phyloP scores from a whole-genome alignment of 495 filamentous ascomycete species.

The Penicillium fimorum region DNA sequence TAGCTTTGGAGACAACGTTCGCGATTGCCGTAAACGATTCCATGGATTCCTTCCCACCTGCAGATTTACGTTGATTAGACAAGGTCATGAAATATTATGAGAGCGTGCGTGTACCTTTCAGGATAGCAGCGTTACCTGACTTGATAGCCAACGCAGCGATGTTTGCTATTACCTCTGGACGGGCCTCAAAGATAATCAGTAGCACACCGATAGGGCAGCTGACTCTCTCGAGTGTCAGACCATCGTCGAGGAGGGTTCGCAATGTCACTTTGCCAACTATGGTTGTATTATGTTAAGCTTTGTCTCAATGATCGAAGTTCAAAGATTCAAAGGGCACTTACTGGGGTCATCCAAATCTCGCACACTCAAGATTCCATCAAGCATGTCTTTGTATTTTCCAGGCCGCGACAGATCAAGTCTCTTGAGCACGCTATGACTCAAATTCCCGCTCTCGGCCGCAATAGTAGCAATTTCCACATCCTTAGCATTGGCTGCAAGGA shows the following conservation, averaged over 20 bases:
- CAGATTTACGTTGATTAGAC: conserved; percentile 7
- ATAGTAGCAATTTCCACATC: conserved; percentile 73
- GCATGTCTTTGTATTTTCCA: conserved; percentile 97
- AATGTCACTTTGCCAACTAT: conserved; percentile 82
- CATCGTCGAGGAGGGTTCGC: conserved; percentile 85
- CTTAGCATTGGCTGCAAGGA: conserved; percentile 79
- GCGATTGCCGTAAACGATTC: conserved; percentile 91
- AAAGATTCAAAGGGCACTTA: conserved; percentile 41
- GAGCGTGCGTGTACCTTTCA: conserved; percentile 65
- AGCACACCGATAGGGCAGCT: conserved; percentile 94
- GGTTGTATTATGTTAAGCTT: conserved; percentile 4
- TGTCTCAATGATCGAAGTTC: not conserved
- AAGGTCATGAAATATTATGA: not conserved
- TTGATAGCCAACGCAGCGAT: conserved; percentile 97
- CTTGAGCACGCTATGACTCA: conserved; percentile 87
- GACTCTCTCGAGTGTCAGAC: conserved; percentile 76
- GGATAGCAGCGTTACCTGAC: conserved; percentile 93
- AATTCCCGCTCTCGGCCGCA: conserved; percentile 67
- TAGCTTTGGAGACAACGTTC: conserved; percentile 74
- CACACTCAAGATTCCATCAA: conserved; percentile 91
- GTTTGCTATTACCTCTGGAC: conserved; percentile 98
- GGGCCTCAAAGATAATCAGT: conserved; percentile 95
- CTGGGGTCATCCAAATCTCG: conserved; percentile 82
- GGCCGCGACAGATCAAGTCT: conserved; percentile 78
- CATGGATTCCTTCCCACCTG: conserved; percentile 90